Conservation (phyloP, 257 asterid species). For the Salvia splendens region DNA sequence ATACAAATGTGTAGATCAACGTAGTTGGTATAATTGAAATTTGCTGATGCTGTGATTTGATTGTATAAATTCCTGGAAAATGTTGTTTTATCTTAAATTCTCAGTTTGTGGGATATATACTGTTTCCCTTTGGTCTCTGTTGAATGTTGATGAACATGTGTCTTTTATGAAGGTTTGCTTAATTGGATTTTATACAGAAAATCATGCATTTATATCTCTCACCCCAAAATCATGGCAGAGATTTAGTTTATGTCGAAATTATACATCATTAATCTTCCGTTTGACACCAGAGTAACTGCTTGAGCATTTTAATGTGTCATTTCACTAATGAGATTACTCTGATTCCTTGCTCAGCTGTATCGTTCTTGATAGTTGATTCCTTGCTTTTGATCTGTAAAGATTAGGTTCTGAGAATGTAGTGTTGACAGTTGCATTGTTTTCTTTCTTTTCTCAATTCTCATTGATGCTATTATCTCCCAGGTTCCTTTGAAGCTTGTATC, state of each 20-base stretch:
- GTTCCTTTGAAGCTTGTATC: constrained; percentile 60
- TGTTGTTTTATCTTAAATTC: constrained; percentile 27
- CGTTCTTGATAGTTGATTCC: constrained; percentile 2
- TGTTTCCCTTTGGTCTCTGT: constrained; percentile 8
- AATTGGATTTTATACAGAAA: not conserved
- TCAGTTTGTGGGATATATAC: constrained; percentile 3
- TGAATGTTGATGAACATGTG: constrained; percentile 16
- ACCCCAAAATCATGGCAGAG: not conserved
- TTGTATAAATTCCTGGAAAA: constrained; percentile 16
- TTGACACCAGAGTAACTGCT: constrained; percentile 7
- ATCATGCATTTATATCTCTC: not conserved
- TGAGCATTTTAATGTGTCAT: constrained; percentile 17
- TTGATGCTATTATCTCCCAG: constrained; percentile 49
- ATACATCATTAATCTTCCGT: constrained; percentile 15
- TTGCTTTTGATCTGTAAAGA: not conserved
- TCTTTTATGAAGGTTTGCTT: constrained; percentile 15
- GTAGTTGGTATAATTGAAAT: constrained; percentile 21
- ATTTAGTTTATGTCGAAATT: not conserved
- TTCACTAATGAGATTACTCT: constrained; percentile 16
- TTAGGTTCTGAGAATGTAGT: not conserved
- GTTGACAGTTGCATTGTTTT: constrained; percentile 20
- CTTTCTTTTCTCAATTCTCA: constrained; percentile 32
- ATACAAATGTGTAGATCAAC: constrained; percentile 11
- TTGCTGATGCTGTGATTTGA: constrained; percentile 19
- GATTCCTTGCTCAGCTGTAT: not conserved